These are phyloP conservation scores for Emericellopsis terricola DNA, from an alignment of 495 filamentous ascomycete genomes.

Conservation along the genomic window DNA sequence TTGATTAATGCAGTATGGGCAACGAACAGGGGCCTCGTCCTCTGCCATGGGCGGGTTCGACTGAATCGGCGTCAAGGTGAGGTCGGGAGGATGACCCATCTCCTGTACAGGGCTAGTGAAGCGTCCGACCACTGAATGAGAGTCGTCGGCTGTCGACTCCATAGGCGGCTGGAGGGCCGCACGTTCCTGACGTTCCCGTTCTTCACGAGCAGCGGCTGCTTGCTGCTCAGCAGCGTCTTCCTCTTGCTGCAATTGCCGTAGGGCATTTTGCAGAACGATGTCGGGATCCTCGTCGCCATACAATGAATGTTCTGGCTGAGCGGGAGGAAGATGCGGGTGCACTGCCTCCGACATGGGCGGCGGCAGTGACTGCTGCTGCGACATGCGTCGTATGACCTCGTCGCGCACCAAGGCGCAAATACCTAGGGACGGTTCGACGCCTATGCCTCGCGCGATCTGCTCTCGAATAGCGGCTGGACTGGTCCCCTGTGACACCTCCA, in stretches of 20 bases:
- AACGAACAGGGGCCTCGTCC: conserved; percentile 30
- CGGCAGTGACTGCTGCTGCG: conserved; percentile 11
- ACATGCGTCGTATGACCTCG: conserved; percentile 25
- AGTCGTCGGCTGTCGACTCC: conserved; percentile 1
- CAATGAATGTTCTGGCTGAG: conserved; percentile 5
- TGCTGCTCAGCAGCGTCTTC: conserved; percentile 30
- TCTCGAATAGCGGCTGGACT: conserved; percentile 29
- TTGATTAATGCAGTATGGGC: conserved; percentile 38
- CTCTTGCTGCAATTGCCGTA: conserved; percentile 27
- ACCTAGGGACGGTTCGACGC: conserved; percentile 24
- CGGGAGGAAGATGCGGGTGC: conserved; percentile 8
- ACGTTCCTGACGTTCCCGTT: conserved; percentile 24
- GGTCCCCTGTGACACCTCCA: conserved; percentile 25
- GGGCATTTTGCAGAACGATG: conserved; percentile 28
- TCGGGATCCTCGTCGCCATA: conserved; percentile 28
- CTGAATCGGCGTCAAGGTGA: conserved; percentile 31
- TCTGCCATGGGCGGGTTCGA: conserved; percentile 21
- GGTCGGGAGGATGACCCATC: conserved; percentile 11
- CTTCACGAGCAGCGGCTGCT: conserved; percentile 23
- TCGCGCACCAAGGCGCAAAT: conserved; percentile 31
- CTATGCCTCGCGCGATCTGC: conserved; percentile 23
- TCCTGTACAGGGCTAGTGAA: conserved; percentile 9
- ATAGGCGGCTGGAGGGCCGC: conserved; percentile 5
- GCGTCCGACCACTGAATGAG: conserved; percentile 1
- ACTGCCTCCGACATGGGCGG: conserved; percentile 6